Evolutionary conservation across 1,284 basidiomycete species (phyloP), one percentile per base, ranked within the genome.

Genomic region (Naganishia albida): DNA sequence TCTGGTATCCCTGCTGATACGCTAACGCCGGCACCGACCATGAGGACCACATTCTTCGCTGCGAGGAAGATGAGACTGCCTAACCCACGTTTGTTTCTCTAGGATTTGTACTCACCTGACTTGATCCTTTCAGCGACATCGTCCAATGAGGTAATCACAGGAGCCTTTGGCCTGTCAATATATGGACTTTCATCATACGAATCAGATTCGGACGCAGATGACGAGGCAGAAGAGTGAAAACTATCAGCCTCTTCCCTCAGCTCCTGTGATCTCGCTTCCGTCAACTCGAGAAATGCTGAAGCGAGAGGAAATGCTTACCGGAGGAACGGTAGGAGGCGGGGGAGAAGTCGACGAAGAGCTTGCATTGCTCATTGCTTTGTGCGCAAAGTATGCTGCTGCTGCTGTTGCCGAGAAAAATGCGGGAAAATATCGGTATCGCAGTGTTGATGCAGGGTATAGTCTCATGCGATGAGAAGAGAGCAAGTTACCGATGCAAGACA

Each of bases 1-100:
- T 80, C 79, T 40, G 78, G 77, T 40, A 81, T 81, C 15, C 81
- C 82, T 0, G 83, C 82, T 0, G 80, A 80, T 0, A 82, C 83
- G 7, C 80, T 81, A 63, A 83, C 82, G 4, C 82, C 82, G 0
- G 82, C 82, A 12, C 83, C 81, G 12, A 80, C 77, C 43, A 84
- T 77, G 28, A 85, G 71, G 54, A 83, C 74, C 18, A 85, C 74
- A 49, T 80, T 81, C 66, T 77, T 77, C 15, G 74, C 76, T 77
- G 49, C 2, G n/a, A 59, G 23, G n/a, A n/a, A 53, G 16, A 34
- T 39, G 7, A 43, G 16, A 15, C 10, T 8, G 28, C 3, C 3
- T 34, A 7, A 52, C 26, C 28, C 12, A 12, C 23, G 7, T 46
- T 18, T 18, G 48, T 51, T 49, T 38, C 23, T n/a, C 2, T 28